phyloP scores from a whole-genome alignment of 2,329 filamentous ascomycete species.

The Pseudodiploospora longispora region DNA sequence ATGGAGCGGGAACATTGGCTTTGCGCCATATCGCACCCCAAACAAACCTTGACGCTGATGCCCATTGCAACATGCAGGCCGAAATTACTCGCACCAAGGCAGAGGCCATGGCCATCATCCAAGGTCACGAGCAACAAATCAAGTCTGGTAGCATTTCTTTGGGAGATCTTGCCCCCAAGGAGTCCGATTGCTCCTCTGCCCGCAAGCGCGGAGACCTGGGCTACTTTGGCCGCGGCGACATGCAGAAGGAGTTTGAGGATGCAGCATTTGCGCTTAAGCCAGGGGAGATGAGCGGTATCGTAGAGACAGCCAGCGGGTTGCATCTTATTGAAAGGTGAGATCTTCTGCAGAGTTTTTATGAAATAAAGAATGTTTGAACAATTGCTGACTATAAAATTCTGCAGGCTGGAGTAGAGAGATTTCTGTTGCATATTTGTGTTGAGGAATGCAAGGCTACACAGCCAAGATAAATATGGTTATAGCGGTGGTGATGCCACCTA shows the following conservation, averaged over 20 bases:
- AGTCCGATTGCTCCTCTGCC: conserved; percentile 94
- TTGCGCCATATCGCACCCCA: background rate
- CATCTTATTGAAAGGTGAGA: conserved; percentile 89
- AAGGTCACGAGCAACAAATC: conserved; percentile 69
- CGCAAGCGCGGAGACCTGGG: conserved; percentile 91
- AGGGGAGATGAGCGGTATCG: conserved; percentile 76
- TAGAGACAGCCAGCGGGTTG: conserved; percentile 88
- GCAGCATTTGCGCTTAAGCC: conserved; percentile 84
- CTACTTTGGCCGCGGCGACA: conserved; percentile 88
- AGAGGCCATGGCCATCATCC: conserved; percentile 72
- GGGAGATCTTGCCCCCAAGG: conserved; percentile 75
- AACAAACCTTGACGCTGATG: background rate
- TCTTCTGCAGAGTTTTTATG: background rate
- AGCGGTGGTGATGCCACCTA: too few species aligned
- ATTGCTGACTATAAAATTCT: too few species aligned
- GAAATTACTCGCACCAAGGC: conserved; percentile 84
- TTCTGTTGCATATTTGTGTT: too few species aligned
- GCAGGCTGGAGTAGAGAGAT: too few species aligned
- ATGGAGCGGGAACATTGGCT: background rate
- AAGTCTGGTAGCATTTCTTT: conserved; percentile 58
- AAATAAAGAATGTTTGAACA: too few species aligned
- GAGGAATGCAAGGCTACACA: too few species aligned
- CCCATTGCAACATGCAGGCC: conserved; percentile 32
- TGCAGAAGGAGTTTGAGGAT: conserved; percentile 98
- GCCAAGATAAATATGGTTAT: too few species aligned